phyloP scores from a whole-genome alignment of 805 yeast species.

The Kodamaea sagamina region DNA sequence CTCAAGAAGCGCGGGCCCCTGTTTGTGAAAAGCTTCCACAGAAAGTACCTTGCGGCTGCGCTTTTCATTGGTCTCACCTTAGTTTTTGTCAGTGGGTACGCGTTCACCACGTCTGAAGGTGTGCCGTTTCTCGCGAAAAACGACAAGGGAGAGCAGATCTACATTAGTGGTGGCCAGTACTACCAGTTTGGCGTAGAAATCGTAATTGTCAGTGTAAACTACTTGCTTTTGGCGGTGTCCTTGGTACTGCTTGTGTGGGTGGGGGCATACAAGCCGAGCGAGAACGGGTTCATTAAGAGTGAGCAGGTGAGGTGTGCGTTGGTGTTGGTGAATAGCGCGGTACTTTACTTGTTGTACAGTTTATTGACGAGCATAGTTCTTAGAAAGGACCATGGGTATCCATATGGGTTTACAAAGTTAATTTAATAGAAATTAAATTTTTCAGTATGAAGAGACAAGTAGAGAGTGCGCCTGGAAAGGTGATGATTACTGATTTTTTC shows the following conservation, averaged over 20 bases:
- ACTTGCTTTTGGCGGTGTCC: slow-evolving; percentile 46
- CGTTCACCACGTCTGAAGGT: slow-evolving; percentile 59
- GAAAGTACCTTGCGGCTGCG: slow-evolving; percentile 27
- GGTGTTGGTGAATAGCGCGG: slow-evolving; percentile 24
- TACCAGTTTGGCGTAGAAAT: slow-evolving; percentile 76
- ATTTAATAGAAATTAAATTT: slow-evolving; percentile 20
- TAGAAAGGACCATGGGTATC: slow-evolving; percentile 51
- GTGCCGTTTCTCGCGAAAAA: slow-evolving; percentile 63
- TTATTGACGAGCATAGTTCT: slow-evolving; percentile 45
- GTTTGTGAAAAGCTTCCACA: slow-evolving; percentile 22
- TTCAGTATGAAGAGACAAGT: background rate
- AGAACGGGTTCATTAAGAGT: slow-evolving; percentile 18
- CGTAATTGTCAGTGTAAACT: slow-evolving; percentile 51
- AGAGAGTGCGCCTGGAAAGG: slow-evolving; percentile 5
- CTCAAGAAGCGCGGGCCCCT: slow-evolving; percentile 50
- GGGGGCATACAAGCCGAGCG: slow-evolving; percentile 34
- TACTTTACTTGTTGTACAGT: slow-evolving; percentile 43
- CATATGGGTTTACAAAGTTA: slow-evolving; percentile 39
- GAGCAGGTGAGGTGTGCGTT: slow-evolving; percentile 21
- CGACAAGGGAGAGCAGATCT: slow-evolving; percentile 52
- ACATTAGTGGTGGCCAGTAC: slow-evolving; percentile 62
- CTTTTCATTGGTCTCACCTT: slow-evolving; percentile 44
- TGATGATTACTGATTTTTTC: slow-evolving; percentile 24
- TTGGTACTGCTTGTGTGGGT: slow-evolving; percentile 42
- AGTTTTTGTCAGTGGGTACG: slow-evolving; percentile 59